A percentile compares a stretch with the other conserved stretches of the same genome.
phyloP scores from a whole-genome alignment of 2,329 filamentous ascomycete species.

The Aureobasidium zeae region DNA sequence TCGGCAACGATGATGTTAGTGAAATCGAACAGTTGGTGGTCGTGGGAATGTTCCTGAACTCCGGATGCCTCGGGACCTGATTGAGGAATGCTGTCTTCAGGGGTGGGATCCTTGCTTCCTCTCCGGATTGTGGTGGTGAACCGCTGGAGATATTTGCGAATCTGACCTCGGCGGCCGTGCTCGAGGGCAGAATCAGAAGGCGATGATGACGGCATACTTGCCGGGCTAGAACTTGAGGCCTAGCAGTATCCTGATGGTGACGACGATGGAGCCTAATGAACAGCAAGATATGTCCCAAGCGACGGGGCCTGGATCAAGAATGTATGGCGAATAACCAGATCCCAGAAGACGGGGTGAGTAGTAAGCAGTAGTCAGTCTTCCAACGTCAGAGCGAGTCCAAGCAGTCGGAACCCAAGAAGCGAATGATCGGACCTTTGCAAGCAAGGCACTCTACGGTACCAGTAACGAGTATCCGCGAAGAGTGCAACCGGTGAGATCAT shows the following conservation, averaged over 20 bases:
- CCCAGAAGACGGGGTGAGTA: conserved; percentile 1
- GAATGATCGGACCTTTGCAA: not conserved
- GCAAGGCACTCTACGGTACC: conserved; percentile 6
- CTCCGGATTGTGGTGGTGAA: conserved; percentile 15
- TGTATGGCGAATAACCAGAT: too few species aligned
- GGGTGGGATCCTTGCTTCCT: conserved; percentile 11
- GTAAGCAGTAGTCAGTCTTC: not conserved
- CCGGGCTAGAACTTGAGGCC: too few species aligned
- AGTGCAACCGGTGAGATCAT: conserved; percentile 5
- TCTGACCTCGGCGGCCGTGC: conserved; percentile 7
- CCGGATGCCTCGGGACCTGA: not conserved
- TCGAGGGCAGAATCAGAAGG: not conserved
- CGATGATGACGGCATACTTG: not conserved
- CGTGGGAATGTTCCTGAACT: conserved; percentile 12
- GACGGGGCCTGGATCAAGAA: too few species aligned
- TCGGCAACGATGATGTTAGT: conserved; percentile 9
- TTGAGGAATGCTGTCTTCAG: conserved; percentile 10
- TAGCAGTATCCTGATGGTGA: too few species aligned
- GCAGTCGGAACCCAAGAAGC: conserved; percentile 1
- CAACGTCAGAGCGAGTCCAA: conserved; percentile 2
- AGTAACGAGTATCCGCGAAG: not conserved
- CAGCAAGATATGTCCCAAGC: too few species aligned
- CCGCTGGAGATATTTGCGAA: conserved; percentile 7
- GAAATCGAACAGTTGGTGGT: conserved; percentile 11
- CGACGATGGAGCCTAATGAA: too few species aligned